Evolutionary conservation across 2,329 filamentous ascomycete species (phyloP), one percentile per base, ranked within the genome.

Genomic region (Knufia petricola): DNA sequence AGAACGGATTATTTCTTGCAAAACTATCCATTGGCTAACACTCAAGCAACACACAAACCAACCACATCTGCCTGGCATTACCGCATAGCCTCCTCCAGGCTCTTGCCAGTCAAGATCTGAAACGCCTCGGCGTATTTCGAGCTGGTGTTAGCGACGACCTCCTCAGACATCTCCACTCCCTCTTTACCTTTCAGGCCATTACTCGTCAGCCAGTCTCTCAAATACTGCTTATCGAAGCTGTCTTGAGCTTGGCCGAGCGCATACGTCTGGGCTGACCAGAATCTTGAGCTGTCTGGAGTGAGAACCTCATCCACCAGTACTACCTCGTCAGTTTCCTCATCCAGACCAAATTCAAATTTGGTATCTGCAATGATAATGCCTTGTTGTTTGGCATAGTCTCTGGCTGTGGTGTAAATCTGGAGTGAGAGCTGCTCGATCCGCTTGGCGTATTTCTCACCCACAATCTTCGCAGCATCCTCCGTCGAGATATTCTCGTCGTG

Each of bases 401-500:
- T 74, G 0, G 79, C 84, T 26, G 46, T 46, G 64, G 71, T 70
- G 71, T 87, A 89, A 30, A 86, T 71, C 50, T 73, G 62, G 40
- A 88, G 63, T 7, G 79, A 76, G 12, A 86, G 71, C 54, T 77
- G 69, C 63, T 85, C 81, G 52, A 90, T 79, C 52, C 72, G 74
- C 20, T 69, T 67, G 4, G 84, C 84, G 59, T 84, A 77, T 40
- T 73, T 71, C 42, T 76, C 72, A 47, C 85, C 82, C 4, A 86
- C 75, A 57, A 88, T 77, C 59, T 74, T 68, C 45, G 66, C 68
- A 4, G 77, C 78, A 60, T 79, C 68, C 47, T 81, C 80, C 0
- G 82, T 84, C 50, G 79, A 77, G 58, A 95, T 94, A 69, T 95
- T 95, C 68, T 90, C 84, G 64, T 95, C 82, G 63, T 92, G 82